Evolutionary conservation across 139 green algal species (phyloP), one percentile per base, ranked within the genome.

Genomic region (Zygnema cylindricum): DNA sequence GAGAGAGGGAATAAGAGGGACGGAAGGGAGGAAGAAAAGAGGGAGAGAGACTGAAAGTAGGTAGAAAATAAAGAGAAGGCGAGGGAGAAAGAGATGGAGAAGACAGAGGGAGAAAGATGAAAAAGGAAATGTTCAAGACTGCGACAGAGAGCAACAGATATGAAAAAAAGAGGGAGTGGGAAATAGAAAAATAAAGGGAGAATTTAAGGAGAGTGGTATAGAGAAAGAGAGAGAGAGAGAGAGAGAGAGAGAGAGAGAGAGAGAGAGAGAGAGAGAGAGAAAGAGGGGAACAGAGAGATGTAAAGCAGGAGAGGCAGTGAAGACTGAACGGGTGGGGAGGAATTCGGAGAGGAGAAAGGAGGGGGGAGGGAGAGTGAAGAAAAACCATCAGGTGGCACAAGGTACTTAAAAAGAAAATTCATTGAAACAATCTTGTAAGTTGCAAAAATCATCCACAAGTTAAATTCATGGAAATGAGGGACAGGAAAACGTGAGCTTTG

Each of bases 101-200:
- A 63, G 16, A 63, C 7, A 63, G 49, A 25, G 49, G 49, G 49
- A 63, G 49, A 7, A 16, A 63, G 49, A 63, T 7, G 7, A 16
- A 63, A 16, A 63, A 63, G 49, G 7, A 54, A 16, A 7, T 38
- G 11, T 79, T 79, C 11, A 79, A 16, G 49, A 79, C 7, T 41
- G 71, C 43, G 38, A 79, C 36, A 79, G 71, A 3, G 43, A 43
- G 38, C 42, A 79, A 79, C 43, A 16, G 36, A 79, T 38, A 79
- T 3, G 71, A 43, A 79, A 30, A 25, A 3, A 54, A 25, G 7
- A 79, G 7, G 36, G 7, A 16, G n/a, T n/a, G n/a, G n/a, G n/a
- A n/a, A n/a, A n/a, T n/a, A n/a, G n/a, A n/a, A n/a, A n/a, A n/a
- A n/a, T n/a, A n/a, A n/a, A n/a, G n/a, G n/a, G n/a, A n/a, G n/a